These are phyloP conservation scores for Globisporangium iwayamae DNA, from an alignment of 352 stramenopile genomes.

Conservation along the genomic window DNA sequence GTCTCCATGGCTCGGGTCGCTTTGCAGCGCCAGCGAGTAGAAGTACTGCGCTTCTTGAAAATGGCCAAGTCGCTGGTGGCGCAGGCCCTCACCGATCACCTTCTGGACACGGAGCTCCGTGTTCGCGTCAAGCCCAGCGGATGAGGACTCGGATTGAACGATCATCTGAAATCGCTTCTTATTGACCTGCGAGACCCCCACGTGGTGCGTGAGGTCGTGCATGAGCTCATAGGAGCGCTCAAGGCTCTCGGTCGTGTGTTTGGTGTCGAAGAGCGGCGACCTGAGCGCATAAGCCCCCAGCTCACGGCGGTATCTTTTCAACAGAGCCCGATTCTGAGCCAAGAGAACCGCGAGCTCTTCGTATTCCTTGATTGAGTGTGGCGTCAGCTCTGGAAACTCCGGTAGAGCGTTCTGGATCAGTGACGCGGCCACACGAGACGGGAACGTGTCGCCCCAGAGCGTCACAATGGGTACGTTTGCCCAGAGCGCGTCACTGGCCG, in stretches of 20 bases:
- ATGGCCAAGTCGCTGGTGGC: constrained; percentile 25
- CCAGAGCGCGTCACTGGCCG: constrained; percentile 89
- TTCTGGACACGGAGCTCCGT: constrained; percentile 14
- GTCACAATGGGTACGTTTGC: constrained; percentile 89
- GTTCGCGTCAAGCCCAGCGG: constrained; percentile 2
- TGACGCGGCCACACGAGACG: constrained; percentile 63
- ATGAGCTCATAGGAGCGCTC: constrained; percentile 68
- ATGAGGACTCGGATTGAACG: constrained; percentile 25
- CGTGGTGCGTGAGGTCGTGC: constrained; percentile 45
- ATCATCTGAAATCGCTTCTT: constrained; percentile 34
- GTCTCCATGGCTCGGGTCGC: constrained; percentile 18
- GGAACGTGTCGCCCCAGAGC: constrained; percentile 69
- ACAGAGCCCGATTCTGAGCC: constrained; percentile 21
- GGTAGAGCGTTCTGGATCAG: constrained; percentile 42
- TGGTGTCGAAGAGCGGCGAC: constrained; percentile 75
- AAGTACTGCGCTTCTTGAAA: constrained; percentile 25
- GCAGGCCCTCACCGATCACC: constrained; percentile 23
- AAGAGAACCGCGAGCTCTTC: constrained; percentile 60
- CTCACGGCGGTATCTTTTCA: constrained; percentile 24
- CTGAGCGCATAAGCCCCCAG: constrained; percentile 29
- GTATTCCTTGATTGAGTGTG: constrained; percentile 65
- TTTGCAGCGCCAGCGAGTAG: constrained; percentile 23
- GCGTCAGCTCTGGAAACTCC: constrained; percentile 26
- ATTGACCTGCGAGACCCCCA: neutral
- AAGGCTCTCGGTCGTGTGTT: constrained; percentile 47